Base-by-base conservation (phyloP, 2,329 filamentous ascomycete genomes). In the Dichotomopilus funicola region DNA sequence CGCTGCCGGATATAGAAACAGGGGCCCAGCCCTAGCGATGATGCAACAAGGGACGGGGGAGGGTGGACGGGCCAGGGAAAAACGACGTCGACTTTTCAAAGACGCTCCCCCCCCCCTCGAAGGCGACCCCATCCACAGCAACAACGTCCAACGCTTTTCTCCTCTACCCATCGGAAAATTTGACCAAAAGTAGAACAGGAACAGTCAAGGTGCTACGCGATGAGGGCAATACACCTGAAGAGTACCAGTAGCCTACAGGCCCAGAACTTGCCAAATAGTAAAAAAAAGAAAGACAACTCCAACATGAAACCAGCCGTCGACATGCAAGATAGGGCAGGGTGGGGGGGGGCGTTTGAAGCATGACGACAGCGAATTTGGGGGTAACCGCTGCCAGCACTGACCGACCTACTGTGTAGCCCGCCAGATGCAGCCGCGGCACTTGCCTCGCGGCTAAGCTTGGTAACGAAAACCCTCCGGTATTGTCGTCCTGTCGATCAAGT, bases 1-100 rank as follows among this genome's bases (percentile, higher is more conserved):
- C 67, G 69, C 70, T 74, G 69, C 74, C 72, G 70, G 72, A 77
- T 78, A 76, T 78, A 77, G 75, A 76, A 77, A 73, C 72, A 71
- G 70, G 67, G 71, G 67, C 67, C 37, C 68, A 67, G 70, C 66
- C 65, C 66, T 66, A 68, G 65, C 65, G 64, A 72, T 73, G 72
- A 75, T 74, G 72, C 65, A 68, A 66, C 65, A 41, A 65, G 48
- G 51, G 34, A 47, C 38, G 63, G 61, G 60, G 19, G 19, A 64
- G 61, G 19, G 19, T 27, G 19, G 19, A 27, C 19, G 19, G 19
- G 19, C 19, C 19, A 27, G 19, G 19, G 19, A 27, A 27, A 27
- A 27, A 27, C 19, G 19, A 27, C 19, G 19, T 27, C 19, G 19
- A 27, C 19, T 27, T 27, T 27, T 27, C 19, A 27, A 27, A 27